Conservation (phyloP, 2,329 filamentous ascomycete genomes). For the Neurospora sp. region DNA sequence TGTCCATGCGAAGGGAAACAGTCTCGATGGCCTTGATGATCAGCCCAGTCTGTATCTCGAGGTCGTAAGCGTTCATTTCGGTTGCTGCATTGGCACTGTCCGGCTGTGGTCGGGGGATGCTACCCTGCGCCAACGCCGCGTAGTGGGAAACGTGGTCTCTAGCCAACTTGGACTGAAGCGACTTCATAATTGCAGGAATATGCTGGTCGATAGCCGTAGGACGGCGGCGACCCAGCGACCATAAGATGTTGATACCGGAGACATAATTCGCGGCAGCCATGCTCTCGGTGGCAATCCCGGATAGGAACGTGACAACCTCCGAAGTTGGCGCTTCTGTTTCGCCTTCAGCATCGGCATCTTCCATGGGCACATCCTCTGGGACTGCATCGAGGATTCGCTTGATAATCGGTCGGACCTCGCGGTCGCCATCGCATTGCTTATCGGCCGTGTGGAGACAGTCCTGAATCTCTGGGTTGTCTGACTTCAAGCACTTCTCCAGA, state of each 20-base stretch:
- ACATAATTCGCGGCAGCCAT: slow-evolving; percentile 74
- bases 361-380: slow-evolving; percentile 67
- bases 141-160: slow-evolving; percentile 85
- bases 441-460: slow-evolving; percentile 77
- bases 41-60: slow-evolving; percentile 79
- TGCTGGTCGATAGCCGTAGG: slow-evolving; percentile 85
- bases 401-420: slow-evolving; percentile 64
- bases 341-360: slow-evolving; percentile 72
- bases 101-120: slow-evolving; percentile 33
- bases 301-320: slow-evolving; percentile 78
- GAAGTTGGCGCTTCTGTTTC: slow-evolving; percentile 73
- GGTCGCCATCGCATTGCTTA: slow-evolving; percentile 58
- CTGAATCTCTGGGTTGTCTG: slow-evolving; percentile 84
- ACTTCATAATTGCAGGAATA: slow-evolving; percentile 82
- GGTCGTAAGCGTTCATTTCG: slow-evolving; percentile 63
- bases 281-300: slow-evolving; percentile 77
- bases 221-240: slow-evolving; percentile 79
- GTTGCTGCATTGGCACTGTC: slow-evolving; percentile 43
- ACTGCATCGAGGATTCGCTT: slow-evolving; percentile 81
- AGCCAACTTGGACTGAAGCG: slow-evolving; percentile 81
- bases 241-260: slow-evolving; percentile 85
- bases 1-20: slow-evolving; percentile 84
- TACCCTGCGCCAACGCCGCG: slow-evolving; percentile 40
- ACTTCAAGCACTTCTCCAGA: slow-evolving; percentile 79
- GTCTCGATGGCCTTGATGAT: slow-evolving; percentile 95